phyloP scores from a whole-genome alignment of 202 grass and related monocot species.

The Saccharum hybrid region DNA sequence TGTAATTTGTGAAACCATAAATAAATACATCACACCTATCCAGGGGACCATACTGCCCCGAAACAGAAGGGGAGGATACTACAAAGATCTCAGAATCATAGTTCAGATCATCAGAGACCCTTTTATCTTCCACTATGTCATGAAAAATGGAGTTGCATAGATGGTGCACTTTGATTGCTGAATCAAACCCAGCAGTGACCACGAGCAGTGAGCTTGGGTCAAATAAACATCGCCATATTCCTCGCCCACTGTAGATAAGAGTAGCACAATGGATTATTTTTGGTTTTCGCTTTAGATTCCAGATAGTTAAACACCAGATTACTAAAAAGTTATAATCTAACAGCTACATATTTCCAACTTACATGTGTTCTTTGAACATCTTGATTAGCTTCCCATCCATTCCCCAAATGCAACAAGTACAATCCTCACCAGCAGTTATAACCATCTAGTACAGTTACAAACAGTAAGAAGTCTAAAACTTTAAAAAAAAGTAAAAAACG shows the following conservation, averaged over 20 bases:
- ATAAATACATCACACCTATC: constrained; percentile 67
- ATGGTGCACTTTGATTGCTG: constrained; percentile 83
- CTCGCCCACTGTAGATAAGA: constrained; percentile 68
- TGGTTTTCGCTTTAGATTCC: neutral
- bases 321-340: constrained; percentile 36
- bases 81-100: constrained; percentile 51
- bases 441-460: constrained; percentile 62
- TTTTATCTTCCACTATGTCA: constrained; percentile 37
- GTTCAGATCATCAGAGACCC: constrained; percentile 31
- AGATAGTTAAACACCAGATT: constrained; percentile 16
- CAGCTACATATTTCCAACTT: constrained; percentile 49
- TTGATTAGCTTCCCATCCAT: constrained; percentile 79
- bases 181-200: constrained; percentile 90
- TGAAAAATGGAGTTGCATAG: constrained; percentile 52
- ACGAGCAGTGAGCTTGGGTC: constrained; percentile 76
- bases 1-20: constrained; percentile 37
- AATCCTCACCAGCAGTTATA: constrained; percentile 90
- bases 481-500: too few species aligned
- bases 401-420: constrained; percentile 84
- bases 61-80: constrained; percentile 61
- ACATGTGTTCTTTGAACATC: constrained; percentile 91
- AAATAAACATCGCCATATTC: constrained; percentile 96
- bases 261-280: constrained; percentile 32
- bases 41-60: constrained; percentile 60
- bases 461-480: constrained; percentile 25